Evolutionary conservation across 1,284 basidiomycete genomes (phyloP).

Genomic region (Thecaphora thlaspeos): DNA sequence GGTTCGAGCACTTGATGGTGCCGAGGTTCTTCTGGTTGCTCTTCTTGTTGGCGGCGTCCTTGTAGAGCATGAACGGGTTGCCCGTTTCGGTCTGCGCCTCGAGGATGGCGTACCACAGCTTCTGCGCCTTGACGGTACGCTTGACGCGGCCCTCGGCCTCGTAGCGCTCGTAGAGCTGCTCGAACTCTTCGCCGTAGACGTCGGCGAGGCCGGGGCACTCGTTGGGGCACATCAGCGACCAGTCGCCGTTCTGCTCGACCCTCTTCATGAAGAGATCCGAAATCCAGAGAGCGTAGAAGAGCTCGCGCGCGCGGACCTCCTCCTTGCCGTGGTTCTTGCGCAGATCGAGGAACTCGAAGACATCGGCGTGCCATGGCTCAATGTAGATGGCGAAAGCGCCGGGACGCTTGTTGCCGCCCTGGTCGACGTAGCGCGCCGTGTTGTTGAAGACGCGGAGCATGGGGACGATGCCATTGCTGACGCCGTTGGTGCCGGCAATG

Average conservation of each 20-base stretch:
- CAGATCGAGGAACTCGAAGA: slow-evolving; percentile 97
- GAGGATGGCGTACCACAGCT: slow-evolving; percentile 96
- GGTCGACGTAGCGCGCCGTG: slow-evolving; percentile 97
- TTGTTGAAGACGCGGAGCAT: slow-evolving; percentile 99
- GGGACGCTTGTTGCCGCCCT: slow-evolving; percentile 98
- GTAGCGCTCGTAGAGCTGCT: slow-evolving; percentile 82
- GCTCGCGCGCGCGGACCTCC: slow-evolving; percentile 90
- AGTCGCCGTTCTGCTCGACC: slow-evolving; percentile 70
- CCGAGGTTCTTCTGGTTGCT: slow-evolving; percentile 95
- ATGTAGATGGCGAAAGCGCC: slow-evolving; percentile 97
- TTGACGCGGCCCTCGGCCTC: slow-evolving; percentile 86
- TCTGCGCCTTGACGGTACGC: slow-evolving; percentile 89
- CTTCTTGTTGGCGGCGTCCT: slow-evolving; percentile 63
- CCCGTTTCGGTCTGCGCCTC: slow-evolving; percentile 98
- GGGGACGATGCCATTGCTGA: slow-evolving; percentile 97
- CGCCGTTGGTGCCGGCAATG: slow-evolving; percentile 93
- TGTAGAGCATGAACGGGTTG: slow-evolving; percentile 97
- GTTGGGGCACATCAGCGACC: slow-evolving; percentile 97
- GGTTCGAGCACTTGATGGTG: slow-evolving; percentile 97
- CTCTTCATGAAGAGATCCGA: slow-evolving; percentile 77
- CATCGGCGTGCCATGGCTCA: slow-evolving; percentile 95
- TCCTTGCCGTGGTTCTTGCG: slow-evolving; percentile 99
- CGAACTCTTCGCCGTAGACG: slow-evolving; percentile 88
- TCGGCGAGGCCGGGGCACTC: slow-evolving; percentile 90
- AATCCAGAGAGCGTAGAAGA: slow-evolving; percentile 99